Percentiles rank a stretch among this genome's conserved stretches.
phyloP scores from a whole-genome alignment of 192 early-diverging fungal species.

The Rhizophagus prolifer region DNA sequence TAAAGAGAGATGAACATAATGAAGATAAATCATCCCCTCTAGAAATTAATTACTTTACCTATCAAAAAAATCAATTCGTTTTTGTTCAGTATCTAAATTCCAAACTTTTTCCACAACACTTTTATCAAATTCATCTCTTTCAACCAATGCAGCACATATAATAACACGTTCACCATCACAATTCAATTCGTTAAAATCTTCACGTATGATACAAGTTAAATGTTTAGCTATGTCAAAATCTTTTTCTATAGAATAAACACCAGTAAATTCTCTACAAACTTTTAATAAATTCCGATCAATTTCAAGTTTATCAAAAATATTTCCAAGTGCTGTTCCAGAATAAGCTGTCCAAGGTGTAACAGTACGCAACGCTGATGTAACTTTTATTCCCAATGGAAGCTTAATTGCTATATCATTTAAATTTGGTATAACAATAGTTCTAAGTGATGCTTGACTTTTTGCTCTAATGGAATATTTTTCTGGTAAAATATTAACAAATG shows the following conservation, averaged over 20 bases:
- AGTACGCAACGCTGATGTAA: conserved; percentile 64
- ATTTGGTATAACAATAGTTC: conserved; percentile 51
- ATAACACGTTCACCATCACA: conserved; percentile 45
- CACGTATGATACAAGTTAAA: conserved; percentile 56
- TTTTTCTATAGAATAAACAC: conserved; percentile 44
- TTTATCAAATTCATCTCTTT: conserved; percentile 40
- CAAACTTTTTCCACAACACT: conserved; percentile 48
- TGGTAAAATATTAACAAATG: conserved; percentile 44
- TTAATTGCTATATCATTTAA: conserved; percentile 48
- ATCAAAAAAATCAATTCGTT: conserved; percentile 47
- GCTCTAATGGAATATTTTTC: conserved; percentile 36
- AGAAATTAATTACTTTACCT: conserved; percentile 23
- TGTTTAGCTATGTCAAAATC: conserved; percentile 65
- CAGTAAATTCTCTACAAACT: conserved; percentile 57
- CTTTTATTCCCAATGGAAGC: conserved; percentile 61
- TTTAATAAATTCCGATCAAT: conserved; percentile 41
- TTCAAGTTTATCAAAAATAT: conserved; percentile 45
- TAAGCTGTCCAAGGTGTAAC: conserved; percentile 63
- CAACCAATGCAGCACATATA: conserved; percentile 57
- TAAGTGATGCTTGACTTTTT: conserved; percentile 58
- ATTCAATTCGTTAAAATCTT: conserved; percentile 46
- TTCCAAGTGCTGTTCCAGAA: conserved; percentile 55
- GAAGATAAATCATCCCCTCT: neutral
- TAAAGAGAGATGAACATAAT: neutral
- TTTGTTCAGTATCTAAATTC: conserved; percentile 43